Percentiles rank a stretch among this genome's conserved stretches.
phyloP scores from a whole-genome alignment of 2,329 filamentous ascomycete genomes.

The Fusarium mundagurra region DNA sequence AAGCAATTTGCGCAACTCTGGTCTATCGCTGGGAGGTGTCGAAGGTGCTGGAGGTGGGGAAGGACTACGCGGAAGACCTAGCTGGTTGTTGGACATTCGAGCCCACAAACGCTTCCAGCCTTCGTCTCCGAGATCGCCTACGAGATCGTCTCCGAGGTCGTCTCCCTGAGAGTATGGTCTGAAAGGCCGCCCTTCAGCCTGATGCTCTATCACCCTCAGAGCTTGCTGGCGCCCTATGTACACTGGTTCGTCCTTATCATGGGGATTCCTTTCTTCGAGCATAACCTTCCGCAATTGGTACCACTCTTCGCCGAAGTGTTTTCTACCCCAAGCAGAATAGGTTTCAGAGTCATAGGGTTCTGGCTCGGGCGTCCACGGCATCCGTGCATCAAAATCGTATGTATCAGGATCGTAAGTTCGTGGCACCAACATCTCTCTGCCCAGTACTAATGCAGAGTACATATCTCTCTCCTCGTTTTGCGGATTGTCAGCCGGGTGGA shows the following conservation, averaged over 20 bases:
- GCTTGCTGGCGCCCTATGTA: not conserved
- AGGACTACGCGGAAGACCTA: not conserved
- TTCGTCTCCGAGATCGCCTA: not conserved
- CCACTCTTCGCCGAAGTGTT: not conserved
- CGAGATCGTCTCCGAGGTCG: not conserved
- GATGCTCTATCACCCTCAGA: not conserved
- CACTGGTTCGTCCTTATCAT: not conserved
- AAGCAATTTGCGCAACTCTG: too few species aligned
- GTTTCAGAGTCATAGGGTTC: not conserved
- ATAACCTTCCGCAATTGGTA: not conserved
- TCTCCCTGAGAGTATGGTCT: not conserved
- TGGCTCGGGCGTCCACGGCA: not conserved
- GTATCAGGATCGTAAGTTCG: not conserved
- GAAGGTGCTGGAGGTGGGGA: not conserved
- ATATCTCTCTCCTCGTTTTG: not conserved
- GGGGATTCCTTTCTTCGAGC: not conserved
- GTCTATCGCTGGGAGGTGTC: not conserved
- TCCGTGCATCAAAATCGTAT: not conserved
- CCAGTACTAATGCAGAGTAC: not conserved
- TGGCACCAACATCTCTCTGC: not conserved
- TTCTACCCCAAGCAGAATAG: not conserved
- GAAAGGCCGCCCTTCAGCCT: not conserved
- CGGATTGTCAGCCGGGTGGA: not conserved
- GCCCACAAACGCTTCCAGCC: not conserved
- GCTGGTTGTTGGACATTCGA: not conserved